Base-by-base conservation (phyloP, 2,329 filamentous ascomycete genomes). In the Fusarium sp. region DNA sequence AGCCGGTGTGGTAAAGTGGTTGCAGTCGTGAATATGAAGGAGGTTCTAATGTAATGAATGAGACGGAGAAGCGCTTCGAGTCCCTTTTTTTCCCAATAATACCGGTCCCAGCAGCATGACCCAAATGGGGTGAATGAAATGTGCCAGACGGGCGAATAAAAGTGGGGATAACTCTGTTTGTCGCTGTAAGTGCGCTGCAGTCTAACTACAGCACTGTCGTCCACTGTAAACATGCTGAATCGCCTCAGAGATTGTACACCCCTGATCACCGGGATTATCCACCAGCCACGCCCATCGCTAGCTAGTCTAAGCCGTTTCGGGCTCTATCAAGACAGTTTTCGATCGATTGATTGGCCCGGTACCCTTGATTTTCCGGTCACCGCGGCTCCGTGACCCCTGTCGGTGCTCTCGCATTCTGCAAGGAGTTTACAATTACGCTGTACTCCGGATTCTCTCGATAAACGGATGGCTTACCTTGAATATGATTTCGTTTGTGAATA, bases 41-140 rank as follows among this genome's bases (percentile, higher is more conserved):
- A 70, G 60, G 55, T 65, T 65, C 60, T 49, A 62, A 62, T 57
- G 61, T 64, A 64, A 64, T 64, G 59, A 67, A 63, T 73, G 72
- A 74, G 72, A 74, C 72, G 70, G 70, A 73, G 65, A 70, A 61
- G 60, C 70, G 56, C 69, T 64, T 67, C 66, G 69, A 71, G 65
- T 70, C 72, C 72, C 69, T 74, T 74, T 74, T 74, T 74, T 73
- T 52, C 62, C 71, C 23, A 73, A 71, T 71, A 69, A 65, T 68
- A 71, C 67, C 54, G 20, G 62, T 65, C 44, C 61, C 54, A 65
- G 55, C 61, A 65, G 60, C 60, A 65, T 65, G 37, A 50, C 61
- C 61, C 49, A 61, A 65, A 66, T 40, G 49, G 61, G 69, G 23
- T 69, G 65, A 66, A 55, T 63, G 57, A 60, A 63, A 63, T 65